These are phyloP conservation scores for Paramicrosporidium saccamoebae DNA, from an alignment of 371 early-diverging fungal species.

Conservation along the genomic window DNA sequence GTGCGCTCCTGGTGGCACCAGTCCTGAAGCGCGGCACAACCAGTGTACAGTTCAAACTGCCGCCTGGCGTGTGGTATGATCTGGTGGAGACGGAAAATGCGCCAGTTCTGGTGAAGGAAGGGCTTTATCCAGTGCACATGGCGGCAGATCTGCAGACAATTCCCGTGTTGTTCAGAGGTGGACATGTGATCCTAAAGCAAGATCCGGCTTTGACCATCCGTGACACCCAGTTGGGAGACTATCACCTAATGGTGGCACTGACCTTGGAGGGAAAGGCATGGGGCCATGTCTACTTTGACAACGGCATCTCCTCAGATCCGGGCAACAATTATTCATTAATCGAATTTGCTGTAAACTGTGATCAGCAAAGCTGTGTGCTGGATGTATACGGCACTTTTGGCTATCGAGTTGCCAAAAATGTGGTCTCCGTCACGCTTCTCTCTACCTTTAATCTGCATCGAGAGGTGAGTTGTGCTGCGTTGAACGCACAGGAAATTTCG, in stretches of 20 bases:
- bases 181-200: constrained; percentile 5
- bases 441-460: no score
- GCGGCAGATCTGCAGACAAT: constrained; percentile 5
- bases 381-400: no score
- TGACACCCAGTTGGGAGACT: constrained; percentile 4
- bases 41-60: constrained; percentile 13
- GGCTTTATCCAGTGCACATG: no score
- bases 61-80: constrained; percentile 16
- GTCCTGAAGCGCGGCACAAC: constrained; percentile 9
- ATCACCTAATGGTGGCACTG: constrained; percentile 3
- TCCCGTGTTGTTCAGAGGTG: constrained; percentile 7
- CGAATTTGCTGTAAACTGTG: no score
- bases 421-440: no score
- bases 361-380: no score
- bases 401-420: no score
- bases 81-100: constrained; percentile 3
- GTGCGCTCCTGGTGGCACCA: constrained; percentile 15
- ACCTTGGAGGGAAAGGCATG: constrained; percentile 2
- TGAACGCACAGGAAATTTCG: no score
- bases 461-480: no score
- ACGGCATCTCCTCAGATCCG: constrained; percentile 4
- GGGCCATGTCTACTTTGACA: constrained; percentile 5
- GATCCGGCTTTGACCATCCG: constrained; percentile 4
- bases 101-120: constrained; percentile 1
- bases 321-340: no score